phyloP scores from a whole-genome alignment of 805 yeast genomes.

The Candida silvatica region DNA sequence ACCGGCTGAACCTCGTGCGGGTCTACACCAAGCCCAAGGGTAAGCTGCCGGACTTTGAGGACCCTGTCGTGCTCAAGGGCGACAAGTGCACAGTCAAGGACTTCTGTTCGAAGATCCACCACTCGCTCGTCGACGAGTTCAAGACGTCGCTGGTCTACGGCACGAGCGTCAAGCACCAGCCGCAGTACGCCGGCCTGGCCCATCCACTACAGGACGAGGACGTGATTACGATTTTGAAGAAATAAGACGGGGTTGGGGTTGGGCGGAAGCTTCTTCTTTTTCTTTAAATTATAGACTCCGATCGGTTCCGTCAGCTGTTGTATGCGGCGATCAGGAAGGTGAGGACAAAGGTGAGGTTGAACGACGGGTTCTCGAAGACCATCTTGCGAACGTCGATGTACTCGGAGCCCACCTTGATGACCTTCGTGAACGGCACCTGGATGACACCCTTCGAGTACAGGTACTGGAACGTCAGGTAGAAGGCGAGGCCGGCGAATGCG shows the following conservation, averaged over 20 bases:
- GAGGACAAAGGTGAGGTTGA: slow-evolving; percentile 46
- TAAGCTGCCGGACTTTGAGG: slow-evolving; percentile 82
- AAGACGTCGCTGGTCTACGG: slow-evolving; percentile 92
- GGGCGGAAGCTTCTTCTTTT: background rate
- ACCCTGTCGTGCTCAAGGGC: slow-evolving; percentile 86
- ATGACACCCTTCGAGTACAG: slow-evolving; percentile 48
- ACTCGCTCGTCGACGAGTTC: slow-evolving; percentile 87
- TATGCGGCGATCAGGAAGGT: slow-evolving; percentile 51
- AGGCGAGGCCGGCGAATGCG: slow-evolving; percentile 39
- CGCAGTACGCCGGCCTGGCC: slow-evolving; percentile 85
- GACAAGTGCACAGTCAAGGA: slow-evolving; percentile 85
- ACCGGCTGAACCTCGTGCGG: slow-evolving; percentile 78
- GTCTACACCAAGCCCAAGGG: slow-evolving; percentile 98
- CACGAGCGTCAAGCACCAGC: slow-evolving; percentile 93
- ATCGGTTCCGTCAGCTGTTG: background rate
- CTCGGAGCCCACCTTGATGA: slow-evolving; percentile 28
- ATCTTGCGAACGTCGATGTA: slow-evolving; percentile 37
- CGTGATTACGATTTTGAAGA: slow-evolving; percentile 89
- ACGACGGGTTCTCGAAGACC: slow-evolving; percentile 51
- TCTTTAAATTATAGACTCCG: too few species aligned
- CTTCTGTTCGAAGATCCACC: slow-evolving; percentile 94
- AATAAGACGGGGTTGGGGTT: slow-evolving; percentile 23
- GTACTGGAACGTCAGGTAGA: slow-evolving; percentile 39
- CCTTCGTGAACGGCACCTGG: slow-evolving; percentile 30
- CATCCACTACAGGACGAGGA: slow-evolving; percentile 92